These are phyloP conservation scores for Chrysosporium keratinophilum DNA, from an alignment of 2,329 filamentous ascomycete species.

Conservation along the genomic window DNA sequence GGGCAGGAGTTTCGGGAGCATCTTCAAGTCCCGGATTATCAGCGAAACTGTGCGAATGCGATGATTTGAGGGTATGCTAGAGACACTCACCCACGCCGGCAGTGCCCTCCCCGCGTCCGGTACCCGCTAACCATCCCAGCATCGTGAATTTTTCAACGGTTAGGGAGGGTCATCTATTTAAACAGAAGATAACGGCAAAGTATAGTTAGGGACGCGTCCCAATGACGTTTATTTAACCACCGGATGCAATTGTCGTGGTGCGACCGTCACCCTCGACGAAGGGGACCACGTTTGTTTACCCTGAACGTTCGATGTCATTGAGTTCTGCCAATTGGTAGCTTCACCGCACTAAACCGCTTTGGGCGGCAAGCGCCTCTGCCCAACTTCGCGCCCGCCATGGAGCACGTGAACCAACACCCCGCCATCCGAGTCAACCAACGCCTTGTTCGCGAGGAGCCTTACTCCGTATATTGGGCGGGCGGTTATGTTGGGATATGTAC, in stretches of 20 bases:
- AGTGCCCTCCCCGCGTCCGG: constrained; percentile 19
- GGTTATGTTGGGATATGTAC: too few species aligned
- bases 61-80: too few species aligned
- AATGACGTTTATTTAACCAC: constrained; percentile 4
- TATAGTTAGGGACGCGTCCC: constrained; percentile 5
- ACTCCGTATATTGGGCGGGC: not conserved
- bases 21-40: constrained; percentile 33
- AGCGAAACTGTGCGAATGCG: not conserved
- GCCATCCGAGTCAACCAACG: not conserved
- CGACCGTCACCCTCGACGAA: constrained; percentile 1
- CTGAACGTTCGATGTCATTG: not conserved
- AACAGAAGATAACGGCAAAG: not conserved
- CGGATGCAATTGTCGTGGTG: constrained; percentile 3
- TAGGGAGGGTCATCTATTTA: not conserved
- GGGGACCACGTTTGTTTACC: constrained; percentile 12
- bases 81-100: constrained; percentile 2
- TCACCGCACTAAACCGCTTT: constrained; percentile 8
- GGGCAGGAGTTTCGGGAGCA: constrained; percentile 54
- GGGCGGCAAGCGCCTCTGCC: constrained; percentile 3
- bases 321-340: constrained; percentile 8
- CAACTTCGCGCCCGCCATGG: not conserved
- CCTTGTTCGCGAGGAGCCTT: not conserved
- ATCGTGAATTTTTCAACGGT: constrained; percentile 17
- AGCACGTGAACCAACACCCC: not conserved
- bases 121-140: constrained; percentile 28